These are phyloP conservation scores for Stephanodiscus minutulus DNA, from an alignment of 108 stramenopile species.

Conservation along the genomic window DNA sequence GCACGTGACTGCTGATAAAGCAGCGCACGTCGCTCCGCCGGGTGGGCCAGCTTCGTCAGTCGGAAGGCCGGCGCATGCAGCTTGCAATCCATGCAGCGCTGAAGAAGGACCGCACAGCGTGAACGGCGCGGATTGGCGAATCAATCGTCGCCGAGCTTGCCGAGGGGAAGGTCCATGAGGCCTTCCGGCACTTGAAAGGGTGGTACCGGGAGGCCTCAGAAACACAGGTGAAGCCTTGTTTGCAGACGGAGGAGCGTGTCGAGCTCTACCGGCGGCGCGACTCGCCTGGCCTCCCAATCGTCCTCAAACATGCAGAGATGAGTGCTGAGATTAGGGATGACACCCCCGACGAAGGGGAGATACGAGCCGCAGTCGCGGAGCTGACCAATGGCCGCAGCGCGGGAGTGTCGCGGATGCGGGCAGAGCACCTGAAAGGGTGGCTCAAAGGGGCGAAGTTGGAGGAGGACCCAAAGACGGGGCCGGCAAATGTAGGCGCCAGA, in stretches of 20 bases:
- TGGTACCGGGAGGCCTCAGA: too few relatives aligned
- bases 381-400: constrained; percentile 4
- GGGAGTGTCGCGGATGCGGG: constrained; percentile 10
- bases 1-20: neutral
- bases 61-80: neutral
- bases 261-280: too few relatives aligned
- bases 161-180: too few relatives aligned
- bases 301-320: neutral
- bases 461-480: constrained; percentile 1
- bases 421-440: constrained; percentile 20
- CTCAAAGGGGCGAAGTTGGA: neutral
- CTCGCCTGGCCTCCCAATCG: neutral
- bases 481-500: neutral
- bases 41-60: neutral
- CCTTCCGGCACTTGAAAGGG: too few relatives aligned
- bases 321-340: neutral
- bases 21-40: neutral
- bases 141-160: too few relatives aligned
- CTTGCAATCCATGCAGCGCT: too few relatives aligned
- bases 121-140: neutral
- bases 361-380: neutral
- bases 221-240: too few relatives aligned
- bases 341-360: neutral
- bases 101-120: neutral
- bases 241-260: neutral